These are phyloP conservation scores for Neoscytalidium dimidiatum DNA, from an alignment of 2,329 filamentous ascomycete species.

Conservation along the genomic window DNA sequence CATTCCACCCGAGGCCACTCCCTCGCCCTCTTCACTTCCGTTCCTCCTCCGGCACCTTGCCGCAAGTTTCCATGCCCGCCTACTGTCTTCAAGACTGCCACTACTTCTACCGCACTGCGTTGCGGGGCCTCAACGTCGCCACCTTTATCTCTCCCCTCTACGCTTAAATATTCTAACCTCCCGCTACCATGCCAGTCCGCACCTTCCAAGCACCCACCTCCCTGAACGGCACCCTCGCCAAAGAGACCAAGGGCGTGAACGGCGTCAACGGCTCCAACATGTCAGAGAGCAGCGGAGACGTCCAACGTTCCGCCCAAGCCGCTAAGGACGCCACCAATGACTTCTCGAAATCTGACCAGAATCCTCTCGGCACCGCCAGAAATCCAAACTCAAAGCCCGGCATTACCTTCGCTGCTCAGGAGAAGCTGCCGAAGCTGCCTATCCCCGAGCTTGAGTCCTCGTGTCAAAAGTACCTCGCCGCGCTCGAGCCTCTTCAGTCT, in stretches of 20 bases:
- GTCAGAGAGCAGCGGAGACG: constrained; percentile 36
- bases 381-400: constrained; percentile 64
- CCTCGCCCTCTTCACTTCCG: neutral
- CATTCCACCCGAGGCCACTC: constrained; percentile 6
- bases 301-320: constrained; percentile 47
- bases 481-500: constrained; percentile 78
- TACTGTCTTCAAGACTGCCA: constrained; percentile 86
- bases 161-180: constrained; percentile 58
- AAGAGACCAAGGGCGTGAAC: constrained; percentile 21
- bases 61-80: constrained; percentile 66
- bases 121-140: constrained; percentile 81
- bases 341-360: constrained; percentile 48
- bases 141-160: constrained; percentile 78
- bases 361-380: constrained; percentile 50
- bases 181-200: constrained; percentile 64
- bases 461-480: constrained; percentile 75
- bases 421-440: constrained; percentile 85
- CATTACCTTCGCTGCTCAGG: constrained; percentile 87
- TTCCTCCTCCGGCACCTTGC: neutral
- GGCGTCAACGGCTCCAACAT: constrained; percentile 39
- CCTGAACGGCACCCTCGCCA: constrained; percentile 67
- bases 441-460: constrained; percentile 85
- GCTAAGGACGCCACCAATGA: constrained; percentile 57
- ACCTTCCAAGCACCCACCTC: constrained; percentile 73
- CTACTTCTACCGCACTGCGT: constrained; percentile 88